Evolutionary conservation across 768 basidiomycete genomes (phyloP).

Genomic region (Ramaria sp.): DNA sequence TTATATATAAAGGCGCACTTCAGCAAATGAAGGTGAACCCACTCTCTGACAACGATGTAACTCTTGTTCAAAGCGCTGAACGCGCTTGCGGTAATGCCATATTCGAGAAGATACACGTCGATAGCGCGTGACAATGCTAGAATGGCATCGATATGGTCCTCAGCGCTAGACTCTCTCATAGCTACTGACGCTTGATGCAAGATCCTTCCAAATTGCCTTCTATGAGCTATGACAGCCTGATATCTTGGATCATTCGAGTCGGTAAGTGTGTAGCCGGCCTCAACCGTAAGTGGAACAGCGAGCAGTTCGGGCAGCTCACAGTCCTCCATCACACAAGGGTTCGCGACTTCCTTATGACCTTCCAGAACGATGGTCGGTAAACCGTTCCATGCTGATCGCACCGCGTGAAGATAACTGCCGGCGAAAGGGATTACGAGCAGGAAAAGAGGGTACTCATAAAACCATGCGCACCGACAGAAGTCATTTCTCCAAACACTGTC

Average conservation of each 20-base stretch:
- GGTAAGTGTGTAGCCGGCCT: conserved; percentile 63
- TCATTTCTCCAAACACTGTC: conserved; percentile 61
- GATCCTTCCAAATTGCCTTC: conserved; percentile 54
- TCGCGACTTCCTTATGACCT: conserved; percentile 41
- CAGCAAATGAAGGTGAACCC: conserved; percentile 16
- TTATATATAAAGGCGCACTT: neutral
- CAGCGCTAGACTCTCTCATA: conserved; percentile 50
- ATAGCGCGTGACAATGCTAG: conserved; percentile 61
- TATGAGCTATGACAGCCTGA: conserved; percentile 45
- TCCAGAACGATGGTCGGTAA: conserved; percentile 60
- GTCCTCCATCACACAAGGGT: conserved; percentile 48
- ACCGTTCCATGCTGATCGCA: conserved; percentile 69
- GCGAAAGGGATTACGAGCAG: neutral
- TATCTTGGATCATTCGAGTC: conserved; percentile 69
- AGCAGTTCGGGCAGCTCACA: conserved; percentile 62
- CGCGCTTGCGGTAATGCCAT: conserved; percentile 47
- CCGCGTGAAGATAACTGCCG: conserved; percentile 53
- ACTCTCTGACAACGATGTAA: conserved; percentile 54
- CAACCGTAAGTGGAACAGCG: conserved; percentile 52
- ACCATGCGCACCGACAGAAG: conserved; percentile 60
- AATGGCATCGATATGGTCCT: conserved; percentile 84
- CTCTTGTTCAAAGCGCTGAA: conserved; percentile 59
- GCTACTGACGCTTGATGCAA: conserved; percentile 56
- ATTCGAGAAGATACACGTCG: conserved; percentile 64
- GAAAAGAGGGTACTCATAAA: neutral